These are phyloP conservation scores for Phytophthora vignae DNA, from an alignment of 352 stramenopile species.

Conservation along the genomic window DNA sequence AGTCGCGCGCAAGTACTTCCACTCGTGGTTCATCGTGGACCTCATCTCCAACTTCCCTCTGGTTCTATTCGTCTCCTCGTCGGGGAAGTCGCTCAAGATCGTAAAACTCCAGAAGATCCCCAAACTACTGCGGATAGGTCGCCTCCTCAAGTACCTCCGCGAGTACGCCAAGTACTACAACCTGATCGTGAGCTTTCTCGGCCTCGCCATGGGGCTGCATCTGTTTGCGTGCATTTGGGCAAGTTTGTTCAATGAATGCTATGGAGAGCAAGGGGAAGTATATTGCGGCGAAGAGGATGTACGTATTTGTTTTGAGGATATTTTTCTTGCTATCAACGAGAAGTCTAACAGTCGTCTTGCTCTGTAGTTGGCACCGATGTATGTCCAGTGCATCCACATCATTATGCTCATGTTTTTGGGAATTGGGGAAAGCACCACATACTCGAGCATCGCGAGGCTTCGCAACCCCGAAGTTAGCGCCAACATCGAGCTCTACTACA, in stretches of 20 bases:
- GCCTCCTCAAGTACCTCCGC: conserved; percentile 78
- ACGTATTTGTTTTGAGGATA: conserved; percentile 2
- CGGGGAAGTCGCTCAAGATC: conserved; percentile 83
- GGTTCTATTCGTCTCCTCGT: conserved; percentile 62
- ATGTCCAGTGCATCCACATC: conserved; percentile 76
- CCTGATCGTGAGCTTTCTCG: conserved; percentile 71
- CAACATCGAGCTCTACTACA: conserved; percentile 62
- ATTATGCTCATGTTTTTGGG: conserved; percentile 86
- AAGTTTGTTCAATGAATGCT: conserved; percentile 75
- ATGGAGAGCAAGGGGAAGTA: conserved; percentile 29
- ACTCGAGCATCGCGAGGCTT: conserved; percentile 61
- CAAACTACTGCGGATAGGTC: conserved; percentile 79
- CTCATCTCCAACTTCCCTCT: conserved; percentile 88
- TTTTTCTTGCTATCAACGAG: neutral
- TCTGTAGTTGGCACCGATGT: conserved; percentile 63
- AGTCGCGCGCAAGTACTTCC: conserved; percentile 75
- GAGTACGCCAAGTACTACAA: conserved; percentile 91
- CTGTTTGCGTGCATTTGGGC: conserved; percentile 82
- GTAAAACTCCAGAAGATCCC: conserved; percentile 89
- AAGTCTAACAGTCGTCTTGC: neutral
- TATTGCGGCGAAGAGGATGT: conserved; percentile 55
- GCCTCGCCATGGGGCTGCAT: conserved; percentile 71
- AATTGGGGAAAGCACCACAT: conserved; percentile 72
- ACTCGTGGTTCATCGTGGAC: conserved; percentile 86
- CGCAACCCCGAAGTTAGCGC: conserved; percentile 51